A percentile compares a stretch with the other conserved stretches of the same genome.
Evolutionary conservation across 371 early-diverging fungal genomes (phyloP).

Genomic region (Phascolomyces articulosus): DNA sequence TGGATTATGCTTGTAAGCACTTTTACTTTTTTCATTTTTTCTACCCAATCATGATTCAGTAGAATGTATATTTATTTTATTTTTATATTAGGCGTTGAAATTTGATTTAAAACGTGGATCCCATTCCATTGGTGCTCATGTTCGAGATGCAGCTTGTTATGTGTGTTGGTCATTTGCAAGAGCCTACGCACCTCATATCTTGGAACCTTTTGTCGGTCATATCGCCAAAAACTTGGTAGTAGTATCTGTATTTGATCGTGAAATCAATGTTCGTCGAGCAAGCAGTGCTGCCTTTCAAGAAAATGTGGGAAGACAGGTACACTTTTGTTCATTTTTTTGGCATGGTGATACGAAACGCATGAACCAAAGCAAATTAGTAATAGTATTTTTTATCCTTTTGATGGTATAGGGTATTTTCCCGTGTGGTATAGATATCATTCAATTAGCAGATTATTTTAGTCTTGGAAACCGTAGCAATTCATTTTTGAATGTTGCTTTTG

Average conservation of each 20-base stretch:
- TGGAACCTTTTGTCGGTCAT: constrained; percentile 60
- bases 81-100: constrained; percentile 64
- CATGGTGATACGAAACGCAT: too few species aligned
- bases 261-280: constrained; percentile 94
- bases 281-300: constrained; percentile 97
- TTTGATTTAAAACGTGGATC: constrained; percentile 90
- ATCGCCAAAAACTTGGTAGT: constrained; percentile 79
- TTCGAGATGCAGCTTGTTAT: constrained; percentile 96
- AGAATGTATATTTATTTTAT: not conserved
- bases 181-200: constrained; percentile 77
- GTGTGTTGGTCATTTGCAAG: constrained; percentile 97
- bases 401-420: constrained; percentile 76
- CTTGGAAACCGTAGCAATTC: constrained; percentile 84
- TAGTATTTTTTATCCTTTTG: too few species aligned
- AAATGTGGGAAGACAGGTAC: constrained; percentile 88
- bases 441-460: constrained; percentile 88
- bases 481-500: constrained; percentile 65
- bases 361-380: too few species aligned
- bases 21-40: too few species aligned
- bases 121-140: constrained; percentile 91
- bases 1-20: constrained; percentile 66
- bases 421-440: constrained; percentile 91
- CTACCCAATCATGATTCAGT: not conserved
- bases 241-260: constrained; percentile 89
- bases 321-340: too few species aligned